These are phyloP conservation scores for Candida pini DNA, from an alignment of 805 yeast genomes.

Conservation along the genomic window DNA sequence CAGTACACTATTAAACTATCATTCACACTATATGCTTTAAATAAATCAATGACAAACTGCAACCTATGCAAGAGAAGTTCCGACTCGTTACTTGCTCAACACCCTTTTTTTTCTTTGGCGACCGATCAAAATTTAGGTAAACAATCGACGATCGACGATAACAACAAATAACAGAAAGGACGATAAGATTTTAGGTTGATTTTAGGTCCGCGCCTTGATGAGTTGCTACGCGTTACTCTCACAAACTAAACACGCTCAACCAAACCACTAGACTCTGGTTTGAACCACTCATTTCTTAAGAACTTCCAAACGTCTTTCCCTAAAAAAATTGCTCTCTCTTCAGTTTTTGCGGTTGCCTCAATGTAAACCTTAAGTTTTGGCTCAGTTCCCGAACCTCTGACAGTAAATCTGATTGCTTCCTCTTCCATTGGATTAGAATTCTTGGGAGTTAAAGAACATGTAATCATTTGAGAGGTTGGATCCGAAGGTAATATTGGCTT, in stretches of 20 bases:
- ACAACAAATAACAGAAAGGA: no score
- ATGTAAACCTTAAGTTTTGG: conserved; percentile 90
- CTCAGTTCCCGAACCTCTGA: conserved; percentile 95
- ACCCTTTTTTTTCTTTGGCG: no score
- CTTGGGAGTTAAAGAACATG: conserved; percentile 41
- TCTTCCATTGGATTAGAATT: no score
- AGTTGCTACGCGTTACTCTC: neutral
- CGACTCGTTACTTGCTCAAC: no score
- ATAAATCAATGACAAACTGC: neutral
- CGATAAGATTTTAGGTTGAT: neutral
- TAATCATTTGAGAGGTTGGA: conserved; percentile 78
- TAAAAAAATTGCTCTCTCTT: conserved; percentile 38
- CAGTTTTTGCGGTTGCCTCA: conserved; percentile 59
- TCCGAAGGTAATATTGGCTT: conserved; percentile 68
- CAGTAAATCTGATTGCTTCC: conserved; percentile 62
- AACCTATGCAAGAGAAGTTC: neutral
- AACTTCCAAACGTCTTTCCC: conserved; percentile 66
- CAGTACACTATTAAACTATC: neutral
- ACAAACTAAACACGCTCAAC: conserved; percentile 28
- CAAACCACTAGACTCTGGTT: conserved; percentile 43
- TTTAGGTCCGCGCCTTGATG: neutral
- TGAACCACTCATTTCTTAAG: conserved; percentile 60
- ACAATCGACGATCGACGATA: no score
- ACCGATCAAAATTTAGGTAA: no score
- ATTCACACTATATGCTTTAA: neutral